A percentile compares a stretch with the other conserved stretches of the same genome.
Conservation (phyloP, 2,329 filamentous ascomycete species). For the Knoxdaviesia capensis region DNA sequence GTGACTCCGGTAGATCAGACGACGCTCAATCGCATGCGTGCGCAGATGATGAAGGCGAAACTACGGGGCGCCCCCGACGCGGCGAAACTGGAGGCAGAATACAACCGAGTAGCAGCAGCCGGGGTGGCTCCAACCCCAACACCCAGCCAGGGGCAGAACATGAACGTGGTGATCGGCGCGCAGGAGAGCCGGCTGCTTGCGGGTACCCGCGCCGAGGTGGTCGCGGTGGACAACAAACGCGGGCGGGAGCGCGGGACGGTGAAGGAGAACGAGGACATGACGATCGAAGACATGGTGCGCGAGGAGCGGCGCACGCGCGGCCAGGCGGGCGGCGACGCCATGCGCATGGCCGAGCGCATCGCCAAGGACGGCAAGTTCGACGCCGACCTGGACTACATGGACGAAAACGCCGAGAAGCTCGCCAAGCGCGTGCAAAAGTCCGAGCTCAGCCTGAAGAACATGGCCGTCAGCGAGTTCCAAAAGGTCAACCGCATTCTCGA, state of each 20-base stretch:
- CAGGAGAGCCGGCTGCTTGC: slow-evolving; percentile 85
- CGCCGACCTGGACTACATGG: slow-evolving; percentile 88
- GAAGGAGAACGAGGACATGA: slow-evolving; percentile 88
- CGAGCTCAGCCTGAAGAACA: slow-evolving; percentile 70
- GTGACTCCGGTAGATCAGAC: slow-evolving; percentile 44
- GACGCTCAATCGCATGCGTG: slow-evolving; percentile 70
- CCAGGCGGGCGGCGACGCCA: slow-evolving; percentile 58
- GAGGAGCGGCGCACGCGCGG: slow-evolving; percentile 76
- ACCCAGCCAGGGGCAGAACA: background rate
- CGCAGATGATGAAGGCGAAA: slow-evolving; percentile 91
- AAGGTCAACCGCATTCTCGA: slow-evolving; percentile 77
- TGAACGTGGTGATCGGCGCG: slow-evolving; percentile 51
- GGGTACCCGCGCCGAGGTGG: slow-evolving; percentile 53
- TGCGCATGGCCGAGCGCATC: slow-evolving; percentile 75
- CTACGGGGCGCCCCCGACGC: slow-evolving; percentile 59
- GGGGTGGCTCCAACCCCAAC: slow-evolving; percentile 37
- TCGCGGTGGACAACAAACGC: slow-evolving; percentile 55
- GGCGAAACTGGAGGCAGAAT: slow-evolving; percentile 60
- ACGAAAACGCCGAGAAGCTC: slow-evolving; percentile 84
- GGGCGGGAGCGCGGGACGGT: slow-evolving; percentile 71
- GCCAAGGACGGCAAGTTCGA: slow-evolving; percentile 83
- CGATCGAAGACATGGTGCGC: slow-evolving; percentile 87
- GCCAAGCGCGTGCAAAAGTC: slow-evolving; percentile 75
- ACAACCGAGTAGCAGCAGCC: slow-evolving; percentile 49
- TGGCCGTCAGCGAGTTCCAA: slow-evolving; percentile 73